Conservation (phyloP, 768 basidiomycete species). For the Agaricus blazei region DNA sequence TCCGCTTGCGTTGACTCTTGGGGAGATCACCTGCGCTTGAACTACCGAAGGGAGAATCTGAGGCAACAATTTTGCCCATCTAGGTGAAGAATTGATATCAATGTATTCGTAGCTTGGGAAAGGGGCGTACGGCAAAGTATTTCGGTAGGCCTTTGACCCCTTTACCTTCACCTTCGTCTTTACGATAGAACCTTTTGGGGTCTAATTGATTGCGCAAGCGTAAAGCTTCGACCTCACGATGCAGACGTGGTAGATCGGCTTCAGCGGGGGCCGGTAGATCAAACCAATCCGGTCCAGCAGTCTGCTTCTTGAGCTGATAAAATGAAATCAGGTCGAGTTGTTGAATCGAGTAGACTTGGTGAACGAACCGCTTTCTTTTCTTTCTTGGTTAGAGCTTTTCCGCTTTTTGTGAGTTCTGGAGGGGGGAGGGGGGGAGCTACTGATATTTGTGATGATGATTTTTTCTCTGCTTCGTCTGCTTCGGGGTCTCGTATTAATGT, state of each 20-base stretch:
- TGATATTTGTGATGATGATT: conserved; percentile 39
- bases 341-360: not conserved
- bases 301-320: conserved; percentile 58
- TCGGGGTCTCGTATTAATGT: conserved; percentile 54
- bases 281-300: conserved; percentile 82
- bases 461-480: conserved; percentile 45
- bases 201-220: conserved; percentile 85
- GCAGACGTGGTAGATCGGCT: conserved; percentile 69
- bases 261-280: conserved; percentile 81
- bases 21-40: conserved; percentile 68
- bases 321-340: not conserved
- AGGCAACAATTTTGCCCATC: conserved; percentile 77
- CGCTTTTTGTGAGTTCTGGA: conserved; percentile 52
- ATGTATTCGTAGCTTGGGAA: conserved; percentile 2
- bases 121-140: conserved; percentile 75
- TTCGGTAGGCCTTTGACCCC: conserved; percentile 83
- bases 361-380: conserved; percentile 61
- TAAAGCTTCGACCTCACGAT: conserved; percentile 85
- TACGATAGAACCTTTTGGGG: conserved; percentile 87
- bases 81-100: conserved; percentile 22
- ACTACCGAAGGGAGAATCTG: conserved; percentile 68
- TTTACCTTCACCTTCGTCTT: conserved; percentile 81
- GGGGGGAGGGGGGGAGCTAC: conserved; percentile 64
- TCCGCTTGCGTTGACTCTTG: conserved; percentile 67
- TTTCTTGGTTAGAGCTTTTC: conserved; percentile 67